Conservation (phyloP, 148 eudicot species). For the Camellia japonica region DNA sequence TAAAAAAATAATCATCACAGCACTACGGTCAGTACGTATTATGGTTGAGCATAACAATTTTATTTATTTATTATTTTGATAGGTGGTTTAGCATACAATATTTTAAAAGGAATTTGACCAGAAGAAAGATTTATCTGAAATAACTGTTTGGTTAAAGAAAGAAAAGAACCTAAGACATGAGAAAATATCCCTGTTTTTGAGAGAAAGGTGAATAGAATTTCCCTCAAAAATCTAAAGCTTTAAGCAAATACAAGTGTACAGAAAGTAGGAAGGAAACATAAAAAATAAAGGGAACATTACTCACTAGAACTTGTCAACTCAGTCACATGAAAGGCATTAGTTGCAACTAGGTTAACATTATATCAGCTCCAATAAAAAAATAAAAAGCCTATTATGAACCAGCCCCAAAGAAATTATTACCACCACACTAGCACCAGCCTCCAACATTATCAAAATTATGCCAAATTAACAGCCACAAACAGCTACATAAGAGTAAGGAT, state of each 20-base stretch:
- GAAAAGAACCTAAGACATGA: not conserved
- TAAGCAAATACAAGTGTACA: not conserved
- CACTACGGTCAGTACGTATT: not conserved
- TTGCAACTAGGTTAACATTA: not conserved
- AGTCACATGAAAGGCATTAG: not conserved
- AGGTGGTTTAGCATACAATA: not conserved
- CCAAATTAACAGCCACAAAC: no score
- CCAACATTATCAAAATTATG: no score
- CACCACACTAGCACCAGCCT: no score
- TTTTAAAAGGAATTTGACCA: not conserved
- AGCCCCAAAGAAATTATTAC: not conserved
- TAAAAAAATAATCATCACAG: constrained; percentile 10
- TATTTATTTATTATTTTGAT: not conserved
- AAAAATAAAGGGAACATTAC: not conserved
- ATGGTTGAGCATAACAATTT: not conserved
- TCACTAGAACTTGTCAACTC: not conserved
- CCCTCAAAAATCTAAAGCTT: not conserved
- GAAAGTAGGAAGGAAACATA: not conserved
- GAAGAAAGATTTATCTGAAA: not conserved
- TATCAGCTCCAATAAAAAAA: not conserved
- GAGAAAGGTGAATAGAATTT: not conserved
- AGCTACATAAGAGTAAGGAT: no score
- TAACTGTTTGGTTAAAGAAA: not conserved
- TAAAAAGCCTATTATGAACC: not conserved
- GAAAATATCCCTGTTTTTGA: not conserved